Evolutionary conservation across 1,284 basidiomycete species (phyloP), one percentile per base, ranked within the genome.

Genomic region (Agaricales sp.): DNA sequence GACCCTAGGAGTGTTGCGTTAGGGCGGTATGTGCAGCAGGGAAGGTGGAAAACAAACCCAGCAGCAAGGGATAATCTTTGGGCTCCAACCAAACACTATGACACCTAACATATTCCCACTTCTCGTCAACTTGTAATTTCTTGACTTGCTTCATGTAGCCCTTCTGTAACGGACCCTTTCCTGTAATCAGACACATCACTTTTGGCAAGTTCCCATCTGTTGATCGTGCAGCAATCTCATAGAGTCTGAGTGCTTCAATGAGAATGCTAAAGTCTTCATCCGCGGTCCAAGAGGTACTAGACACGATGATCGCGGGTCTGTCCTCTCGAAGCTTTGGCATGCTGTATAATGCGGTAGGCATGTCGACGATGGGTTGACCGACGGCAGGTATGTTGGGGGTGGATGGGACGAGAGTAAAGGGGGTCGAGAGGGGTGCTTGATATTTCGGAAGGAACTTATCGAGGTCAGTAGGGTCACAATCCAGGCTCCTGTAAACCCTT

Each of bases 251-350:
- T 4, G 91, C 90, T 13, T 77, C 70, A 13, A 96, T 65, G 3
- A 99, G 75, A 41, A 96, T 76, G 2, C 75, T 70, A 55, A 99
- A 98, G 63, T 99, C 93, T 65, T 99, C 96, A 61, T 99, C 96
- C 4, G 90, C 82, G 0, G 96, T 99, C 95, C 96, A 99, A 8
- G 88, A 92, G 0, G 96, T 99, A 56, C 91, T 92, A 21, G 88
- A 92, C 18, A 99, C 83, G 18, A 98, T 59, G 2, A 99, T 68
- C 0, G 91, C 93, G 1, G 92, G 91, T 52, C 94, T 74, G 55
- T 90, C 83, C 2, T 67, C 55, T 13, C 85, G 76, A 16, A 80
- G 63, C 11, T 58, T 8, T 57, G n/a, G 76, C 73, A 50, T 67
- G 59, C 30, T 63, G 60, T 14, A 76, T 53, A 49, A 54, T 53